A percentile compares a stretch with the other conserved stretches of the same genome.
Evolutionary conservation across 306 rosid species (phyloP).

Genomic region (Purshia tridentata): DNA sequence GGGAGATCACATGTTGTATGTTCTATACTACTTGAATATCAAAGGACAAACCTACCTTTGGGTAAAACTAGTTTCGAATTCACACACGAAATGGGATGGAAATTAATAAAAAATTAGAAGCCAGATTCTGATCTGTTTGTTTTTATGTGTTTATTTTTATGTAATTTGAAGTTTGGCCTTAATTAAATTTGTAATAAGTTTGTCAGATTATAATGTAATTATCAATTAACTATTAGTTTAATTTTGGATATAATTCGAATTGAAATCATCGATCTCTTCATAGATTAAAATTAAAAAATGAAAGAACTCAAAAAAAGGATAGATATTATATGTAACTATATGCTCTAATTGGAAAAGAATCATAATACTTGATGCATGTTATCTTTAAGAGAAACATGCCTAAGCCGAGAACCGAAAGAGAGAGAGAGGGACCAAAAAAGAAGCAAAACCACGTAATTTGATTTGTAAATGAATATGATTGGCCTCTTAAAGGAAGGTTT

Average conservation of each 20-base stretch:
- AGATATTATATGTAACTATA: neutral
- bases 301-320: neutral
- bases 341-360: neutral
- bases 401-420: conserved; percentile 11
- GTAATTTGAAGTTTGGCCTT: neutral
- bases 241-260: no score
- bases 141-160: no score
- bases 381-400: neutral
- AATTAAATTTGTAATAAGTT: neutral
- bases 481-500: conserved; percentile 2
- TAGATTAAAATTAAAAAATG: no score
- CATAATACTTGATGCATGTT: neutral
- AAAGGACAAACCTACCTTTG: neutral
- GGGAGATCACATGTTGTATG: neutral
- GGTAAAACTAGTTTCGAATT: neutral
- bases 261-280: no score
- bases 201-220: no score
- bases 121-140: no score
- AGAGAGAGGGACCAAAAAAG: neutral
- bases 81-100: no score
- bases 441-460: neutral
- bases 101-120: no score
- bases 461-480: neutral
- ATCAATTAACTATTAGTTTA: no score
- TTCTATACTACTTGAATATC: neutral